Conservation (phyloP, 108 stramenopile genomes). For the Nitzschia sp. region DNA sequence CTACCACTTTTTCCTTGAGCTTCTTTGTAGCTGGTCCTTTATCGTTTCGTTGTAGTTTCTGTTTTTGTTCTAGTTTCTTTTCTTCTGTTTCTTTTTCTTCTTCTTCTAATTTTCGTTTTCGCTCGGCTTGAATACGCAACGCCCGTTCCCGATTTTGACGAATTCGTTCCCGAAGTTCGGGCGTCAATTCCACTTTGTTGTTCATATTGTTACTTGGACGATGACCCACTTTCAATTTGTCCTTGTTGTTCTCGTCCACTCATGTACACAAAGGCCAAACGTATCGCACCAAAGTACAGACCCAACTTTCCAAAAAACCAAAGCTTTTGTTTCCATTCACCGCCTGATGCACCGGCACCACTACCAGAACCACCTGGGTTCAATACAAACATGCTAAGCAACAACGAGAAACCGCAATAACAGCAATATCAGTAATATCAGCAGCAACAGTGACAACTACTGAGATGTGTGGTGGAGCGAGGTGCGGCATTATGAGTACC, state of each 20-base stretch:
- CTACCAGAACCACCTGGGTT: constrained; percentile 56
- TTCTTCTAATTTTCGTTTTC: constrained; percentile 41
- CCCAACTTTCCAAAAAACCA: constrained; percentile 79
- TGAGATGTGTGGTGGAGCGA: too few species aligned
- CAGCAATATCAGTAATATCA: too few species aligned
- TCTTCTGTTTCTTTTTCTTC: constrained; percentile 19
- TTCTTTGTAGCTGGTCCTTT: neutral
- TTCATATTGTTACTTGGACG: neutral
- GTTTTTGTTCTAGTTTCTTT: constrained; percentile 22
- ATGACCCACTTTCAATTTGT: neutral
- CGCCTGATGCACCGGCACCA: constrained; percentile 24
- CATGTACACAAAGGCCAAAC: constrained; percentile 76
- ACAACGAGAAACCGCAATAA: too few species aligned
- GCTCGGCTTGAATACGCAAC: constrained; percentile 55
- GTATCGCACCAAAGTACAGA: constrained; percentile 68
- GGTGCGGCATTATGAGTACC: too few species aligned
- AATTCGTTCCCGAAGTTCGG: constrained; percentile 75
- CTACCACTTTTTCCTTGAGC: constrained; percentile 20
- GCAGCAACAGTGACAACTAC: too few species aligned
- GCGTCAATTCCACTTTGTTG: constrained; percentile 45
- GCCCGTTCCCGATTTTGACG: constrained; percentile 75
- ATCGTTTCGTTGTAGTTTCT: constrained; percentile 1
- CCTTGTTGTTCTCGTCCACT: constrained; percentile 37
- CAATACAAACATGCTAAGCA: constrained; percentile 78
- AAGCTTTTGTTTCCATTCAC: constrained; percentile 43